Conservation (phyloP, 2,329 filamentous ascomycete species). For the Diaporthe nobilis region DNA sequence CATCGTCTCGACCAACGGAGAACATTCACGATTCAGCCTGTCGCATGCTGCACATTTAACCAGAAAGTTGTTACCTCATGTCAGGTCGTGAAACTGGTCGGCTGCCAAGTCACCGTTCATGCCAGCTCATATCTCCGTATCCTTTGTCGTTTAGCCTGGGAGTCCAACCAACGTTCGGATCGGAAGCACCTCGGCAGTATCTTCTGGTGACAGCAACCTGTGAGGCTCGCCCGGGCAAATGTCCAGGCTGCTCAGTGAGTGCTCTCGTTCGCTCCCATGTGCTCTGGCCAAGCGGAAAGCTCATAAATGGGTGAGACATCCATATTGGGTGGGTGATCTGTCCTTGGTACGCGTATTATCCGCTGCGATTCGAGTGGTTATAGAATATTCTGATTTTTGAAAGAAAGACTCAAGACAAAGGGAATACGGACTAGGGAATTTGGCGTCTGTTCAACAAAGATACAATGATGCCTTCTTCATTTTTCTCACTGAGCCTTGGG, state of each 20-base stretch:
- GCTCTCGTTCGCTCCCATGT: too few relatives aligned
- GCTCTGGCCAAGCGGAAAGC: too few relatives aligned
- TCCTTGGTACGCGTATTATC: neutral
- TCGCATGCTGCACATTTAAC: neutral
- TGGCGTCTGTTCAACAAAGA: neutral
- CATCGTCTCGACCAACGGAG: neutral
- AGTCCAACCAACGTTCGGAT: neutral
- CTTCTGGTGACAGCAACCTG: too few relatives aligned
- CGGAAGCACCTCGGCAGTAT: too few relatives aligned
- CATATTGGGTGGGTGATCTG: too few relatives aligned
- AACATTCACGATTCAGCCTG: neutral
- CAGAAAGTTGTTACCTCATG: neutral
- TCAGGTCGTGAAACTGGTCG: neutral
- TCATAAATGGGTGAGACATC: too few relatives aligned
- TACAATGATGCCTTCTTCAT: neutral
- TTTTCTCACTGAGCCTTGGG: neutral
- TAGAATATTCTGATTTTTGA: neutral
- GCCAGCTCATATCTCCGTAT: neutral
- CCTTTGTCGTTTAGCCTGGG: neutral
- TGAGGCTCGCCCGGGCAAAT: too few relatives aligned
- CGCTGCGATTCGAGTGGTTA: neutral
- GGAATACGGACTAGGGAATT: neutral
- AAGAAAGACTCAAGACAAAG: neutral
- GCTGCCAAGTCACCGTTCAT: neutral
- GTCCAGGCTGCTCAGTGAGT: too few relatives aligned